Base-by-base conservation (phyloP, 2,329 filamentous ascomycete species). In the Curvularia spicifera region DNA sequence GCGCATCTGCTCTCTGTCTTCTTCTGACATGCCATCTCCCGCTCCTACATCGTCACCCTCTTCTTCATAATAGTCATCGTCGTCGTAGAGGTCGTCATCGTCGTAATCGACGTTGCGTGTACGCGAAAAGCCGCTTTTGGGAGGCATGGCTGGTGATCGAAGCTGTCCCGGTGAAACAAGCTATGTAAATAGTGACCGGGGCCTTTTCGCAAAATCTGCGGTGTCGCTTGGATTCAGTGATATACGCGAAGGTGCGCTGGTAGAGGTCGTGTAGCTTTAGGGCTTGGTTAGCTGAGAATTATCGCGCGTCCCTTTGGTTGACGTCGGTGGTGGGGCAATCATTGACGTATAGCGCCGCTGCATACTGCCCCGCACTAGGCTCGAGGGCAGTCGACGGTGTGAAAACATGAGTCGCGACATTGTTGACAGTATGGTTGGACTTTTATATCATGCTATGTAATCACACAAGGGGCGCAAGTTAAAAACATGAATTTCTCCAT, bases 1-100 rank as follows among this genome's bases (percentile, higher is more conserved):
- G 39, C 84, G 83, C 84, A 96, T 85, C 60, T 84, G 80, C 74
- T 79, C 76, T 74, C 72, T 65, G 58, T 71, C 74, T 31, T 73
- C 71, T 15, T 68, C 71, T 4, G 70, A 68, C 63, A 70, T 71
- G 43, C 48, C 59, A 3, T 65, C 59, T n/a, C 45, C 62, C 3
- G 46, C 66, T 1, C 66, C 65, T 39, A 59, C 66, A 58, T 71
- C 72, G n/a, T 67, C 76, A 5, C 64, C 74, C 26, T 74, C 65
- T 58, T 74, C 74, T 20, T 70, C 76, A 10, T 66, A 74, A 33
- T 76, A 77, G 10, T 80, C 79, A 29, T 83, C 82, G 60, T 80
- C 82, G 59, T 80, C 78, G 68, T 84, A 83, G 13, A 83, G 60
- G 63, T 86, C 84, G 61, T 84, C 81, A 28, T 80, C 80, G 49